Conservation (phyloP, 2,329 filamentous ascomycete species). For the Nigrograna mackinnonii region DNA sequence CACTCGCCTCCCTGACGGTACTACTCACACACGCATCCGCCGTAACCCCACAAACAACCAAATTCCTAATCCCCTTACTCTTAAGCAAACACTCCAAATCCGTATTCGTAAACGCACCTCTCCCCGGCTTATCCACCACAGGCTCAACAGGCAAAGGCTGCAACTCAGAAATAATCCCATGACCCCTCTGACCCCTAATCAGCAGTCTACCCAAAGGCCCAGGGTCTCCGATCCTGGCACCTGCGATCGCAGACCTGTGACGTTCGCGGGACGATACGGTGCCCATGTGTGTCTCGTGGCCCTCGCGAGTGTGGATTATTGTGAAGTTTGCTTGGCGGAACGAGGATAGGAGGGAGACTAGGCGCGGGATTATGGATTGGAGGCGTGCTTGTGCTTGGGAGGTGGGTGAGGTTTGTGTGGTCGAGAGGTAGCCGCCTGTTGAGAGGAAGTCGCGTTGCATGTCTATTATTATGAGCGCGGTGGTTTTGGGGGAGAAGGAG, state of each 20-base stretch:
- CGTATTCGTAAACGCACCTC: slow-evolving; percentile 57
- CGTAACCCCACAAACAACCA: slow-evolving; percentile 58
- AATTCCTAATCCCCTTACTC: slow-evolving; percentile 56
- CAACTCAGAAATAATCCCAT: slow-evolving; percentile 60
- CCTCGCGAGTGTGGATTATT: slow-evolving; percentile 57
- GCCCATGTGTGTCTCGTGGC: slow-evolving; percentile 58
- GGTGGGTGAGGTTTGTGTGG: slow-evolving; percentile 53
- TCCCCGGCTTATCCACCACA: slow-evolving; percentile 59
- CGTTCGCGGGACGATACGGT: slow-evolving; percentile 60
- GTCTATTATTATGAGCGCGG: slow-evolving; percentile 59
- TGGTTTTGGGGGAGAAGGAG: slow-evolving; percentile 45
- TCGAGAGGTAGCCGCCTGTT: slow-evolving; percentile 53
- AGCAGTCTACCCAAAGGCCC: slow-evolving; percentile 63
- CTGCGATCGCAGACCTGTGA: slow-evolving; percentile 57
- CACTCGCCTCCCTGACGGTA: slow-evolving; percentile 60
- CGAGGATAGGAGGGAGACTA: slow-evolving; percentile 44
- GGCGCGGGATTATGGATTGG: slow-evolving; percentile 48
- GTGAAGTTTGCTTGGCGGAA: slow-evolving; percentile 47
- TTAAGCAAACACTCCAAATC: slow-evolving; percentile 57
- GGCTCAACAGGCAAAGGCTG: slow-evolving; percentile 52
- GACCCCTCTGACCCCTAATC: slow-evolving; percentile 60
- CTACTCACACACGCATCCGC: slow-evolving; percentile 60
- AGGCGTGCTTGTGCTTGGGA: no score
- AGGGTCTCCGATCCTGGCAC: slow-evolving; percentile 54
- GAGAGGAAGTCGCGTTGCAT: slow-evolving; percentile 60